Base-by-base conservation (phyloP, 441 rosid genomes). In the Erodium texanum region DNA sequence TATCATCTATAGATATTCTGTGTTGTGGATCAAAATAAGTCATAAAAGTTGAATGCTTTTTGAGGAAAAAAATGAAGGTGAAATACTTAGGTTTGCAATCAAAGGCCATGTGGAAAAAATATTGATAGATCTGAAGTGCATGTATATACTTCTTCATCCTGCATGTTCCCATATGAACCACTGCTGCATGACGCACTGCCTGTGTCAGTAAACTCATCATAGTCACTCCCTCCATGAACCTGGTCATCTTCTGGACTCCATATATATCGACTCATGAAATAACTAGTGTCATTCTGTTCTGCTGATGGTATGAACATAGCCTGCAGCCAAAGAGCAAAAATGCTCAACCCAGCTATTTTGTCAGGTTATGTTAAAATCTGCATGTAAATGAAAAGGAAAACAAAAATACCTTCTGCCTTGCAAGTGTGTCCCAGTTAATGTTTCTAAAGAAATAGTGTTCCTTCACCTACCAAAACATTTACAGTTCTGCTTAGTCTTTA, bases 231-330 rank as follows among this genome's bases (percentile, higher is more conserved):
- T 77, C 97, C 97, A 63, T 82, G 81, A 79, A 84, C 83, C 73
- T 82, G 79, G 71, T 87, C 97, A 66, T 84, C 93, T 72, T 90
- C 97, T 66, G 92, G 89, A 66, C 85, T 89, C 97, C 99, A 92
- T 71, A 92, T 84, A 71, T 90, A 87, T 11, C 98, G 81, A 82
- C 99, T 88, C 90, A 89, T 86, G 81, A 95, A 95, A 66, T 95
- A 95, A 73, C 98, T 87, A 0, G 98, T 90, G 78, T 95, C 98
- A 12, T 81, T 84, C 61, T 86, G 85, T 71, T 95, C 97, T 45
- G 90, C 86, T 62, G 86, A 74, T 80, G 99, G 99, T 74, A 90
- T 90, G 85, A 95, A 92, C 86, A 82, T 89, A 75, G 98, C 99
- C 97, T 95, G 87, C 70, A 76, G 67, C 23, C 62, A 64, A 74